phyloP scores from a whole-genome alignment of 2,329 filamentous ascomycete species.

The Ilyonectria mors-panacis region DNA sequence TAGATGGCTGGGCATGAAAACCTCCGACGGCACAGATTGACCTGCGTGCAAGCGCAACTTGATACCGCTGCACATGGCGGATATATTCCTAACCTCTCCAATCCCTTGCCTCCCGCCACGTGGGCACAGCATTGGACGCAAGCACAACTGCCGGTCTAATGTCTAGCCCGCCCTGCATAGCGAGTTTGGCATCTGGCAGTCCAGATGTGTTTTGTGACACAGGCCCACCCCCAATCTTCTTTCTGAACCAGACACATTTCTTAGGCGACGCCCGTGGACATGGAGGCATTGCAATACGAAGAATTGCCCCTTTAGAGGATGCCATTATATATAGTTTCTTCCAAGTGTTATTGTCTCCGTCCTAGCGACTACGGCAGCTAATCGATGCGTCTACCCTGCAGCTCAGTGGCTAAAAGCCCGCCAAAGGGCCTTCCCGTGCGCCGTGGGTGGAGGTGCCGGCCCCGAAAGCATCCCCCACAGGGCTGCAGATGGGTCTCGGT shows the following conservation, averaged over 20 bases:
- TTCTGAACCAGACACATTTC: conserved; percentile 6
- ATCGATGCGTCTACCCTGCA: neutral
- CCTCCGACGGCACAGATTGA: neutral
- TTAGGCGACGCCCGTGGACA: neutral
- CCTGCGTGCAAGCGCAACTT: neutral
- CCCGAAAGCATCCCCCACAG: conserved; percentile 19
- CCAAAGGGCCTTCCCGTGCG: conserved; percentile 1
- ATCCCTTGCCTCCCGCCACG: conserved; percentile 37
- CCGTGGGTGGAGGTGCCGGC: conserved; percentile 14
- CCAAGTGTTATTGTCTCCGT: neutral
- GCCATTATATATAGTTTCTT: too few species aligned
- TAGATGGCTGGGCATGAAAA: conserved; percentile 5
- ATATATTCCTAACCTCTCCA: neutral
- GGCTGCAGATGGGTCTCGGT: conserved; percentile 28
- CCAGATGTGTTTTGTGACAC: neutral
- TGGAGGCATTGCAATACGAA: neutral
- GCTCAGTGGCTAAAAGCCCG: conserved; percentile 3
- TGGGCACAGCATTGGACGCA: conserved; percentile 44
- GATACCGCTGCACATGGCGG: neutral
- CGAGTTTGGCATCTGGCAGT: neutral
- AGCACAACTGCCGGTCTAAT: conserved; percentile 16
- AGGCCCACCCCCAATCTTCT: conserved; percentile 8
- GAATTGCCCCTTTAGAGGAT: too few species aligned
- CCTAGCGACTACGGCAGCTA: conserved; percentile 13
- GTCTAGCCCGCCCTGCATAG: neutral